Evolutionary conservation across 2,329 filamentous ascomycete species (phyloP).

Genomic region (Cytospora schulzeri): DNA sequence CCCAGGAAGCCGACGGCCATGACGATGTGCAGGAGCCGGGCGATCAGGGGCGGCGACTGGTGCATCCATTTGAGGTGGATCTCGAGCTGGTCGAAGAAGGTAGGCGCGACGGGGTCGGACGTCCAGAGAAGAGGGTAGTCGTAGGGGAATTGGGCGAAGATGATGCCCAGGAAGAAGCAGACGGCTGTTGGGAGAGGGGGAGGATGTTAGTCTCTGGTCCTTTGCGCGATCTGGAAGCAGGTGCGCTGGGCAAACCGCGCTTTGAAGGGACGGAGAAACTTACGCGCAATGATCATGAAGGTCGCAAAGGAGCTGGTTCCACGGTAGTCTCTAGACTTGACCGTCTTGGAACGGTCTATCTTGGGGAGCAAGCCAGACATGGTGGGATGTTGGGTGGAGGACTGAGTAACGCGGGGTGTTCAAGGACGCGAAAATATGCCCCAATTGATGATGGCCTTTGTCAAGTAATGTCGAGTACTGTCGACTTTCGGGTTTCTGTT

Average conservation of each 20-base stretch:
- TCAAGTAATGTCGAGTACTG: not conserved
- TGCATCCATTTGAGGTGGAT: conserved; percentile 89
- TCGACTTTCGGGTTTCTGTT: not conserved
- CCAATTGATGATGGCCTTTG: conserved; percentile 14
- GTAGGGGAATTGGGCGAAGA: conserved; percentile 96
- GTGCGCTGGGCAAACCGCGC: conserved; percentile 23
- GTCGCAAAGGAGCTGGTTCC: conserved; percentile 82
- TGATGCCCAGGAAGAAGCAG: conserved; percentile 97
- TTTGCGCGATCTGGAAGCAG: conserved; percentile 1
- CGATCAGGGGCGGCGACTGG: conserved; percentile 87
- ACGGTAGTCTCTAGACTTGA: conserved; percentile 58
- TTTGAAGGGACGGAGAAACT: conserved; percentile 42
- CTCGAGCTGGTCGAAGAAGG: conserved; percentile 85
- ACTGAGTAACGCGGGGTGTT: not conserved
- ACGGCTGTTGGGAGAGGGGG: conserved; percentile 58
- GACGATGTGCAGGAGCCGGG: conserved; percentile 90
- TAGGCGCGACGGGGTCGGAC: conserved; percentile 61
- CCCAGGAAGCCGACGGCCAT: conserved; percentile 84
- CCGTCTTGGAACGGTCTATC: conserved; percentile 59
- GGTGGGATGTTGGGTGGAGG: not conserved
- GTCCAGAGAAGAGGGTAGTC: conserved; percentile 89
- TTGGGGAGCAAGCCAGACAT: conserved; percentile 25
- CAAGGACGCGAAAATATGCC: not conserved
- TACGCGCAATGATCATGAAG: conserved; percentile 95
- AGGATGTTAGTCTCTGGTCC: conserved; percentile 25